Conservation (phyloP, 352 stramenopile species). For the Peronospora belbahrii region DNA sequence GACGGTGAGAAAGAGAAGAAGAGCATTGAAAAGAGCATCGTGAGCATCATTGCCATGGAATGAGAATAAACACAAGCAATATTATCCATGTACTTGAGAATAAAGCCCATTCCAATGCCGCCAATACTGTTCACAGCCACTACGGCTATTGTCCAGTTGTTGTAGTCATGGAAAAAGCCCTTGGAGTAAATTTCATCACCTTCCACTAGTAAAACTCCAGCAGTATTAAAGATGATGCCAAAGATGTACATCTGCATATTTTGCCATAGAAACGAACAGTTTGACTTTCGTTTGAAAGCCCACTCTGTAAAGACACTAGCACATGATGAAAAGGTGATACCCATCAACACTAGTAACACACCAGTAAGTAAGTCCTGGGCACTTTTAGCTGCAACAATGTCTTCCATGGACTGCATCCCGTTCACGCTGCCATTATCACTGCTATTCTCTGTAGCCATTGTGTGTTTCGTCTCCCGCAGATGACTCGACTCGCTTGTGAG, state of each 20-base stretch:
- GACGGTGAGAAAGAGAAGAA: conserved; percentile 80
- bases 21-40: conserved; percentile 80
- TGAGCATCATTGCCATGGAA: conserved; percentile 85
- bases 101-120: conserved; percentile 69
- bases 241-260: conserved; percentile 79
- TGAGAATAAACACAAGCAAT: conserved; percentile 84
- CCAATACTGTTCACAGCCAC: conserved; percentile 67
- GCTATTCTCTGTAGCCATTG: conserved; percentile 9
- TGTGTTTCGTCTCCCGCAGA: conserved; percentile 29
- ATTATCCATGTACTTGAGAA: conserved; percentile 87
- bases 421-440: conserved; percentile 3
- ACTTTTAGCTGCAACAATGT: conserved; percentile 15
- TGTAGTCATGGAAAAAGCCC: conserved; percentile 80
- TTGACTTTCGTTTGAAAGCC: conserved; percentile 73
- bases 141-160: conserved; percentile 65
- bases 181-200: conserved; percentile 29
- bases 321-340: conserved; percentile 70
- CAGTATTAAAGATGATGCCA: conserved; percentile 73
- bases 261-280: conserved; percentile 73
- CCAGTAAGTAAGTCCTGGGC: conserved; percentile 34
- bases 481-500: conserved; percentile 77
- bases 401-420: conserved; percentile 11
- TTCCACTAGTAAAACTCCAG: conserved; percentile 50
- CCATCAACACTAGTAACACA: conserved; percentile 61
- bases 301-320: conserved; percentile 82